These are phyloP conservation scores for Claviceps maximensis DNA, from an alignment of 2,329 filamentous ascomycete species.

Conservation along the genomic window DNA sequence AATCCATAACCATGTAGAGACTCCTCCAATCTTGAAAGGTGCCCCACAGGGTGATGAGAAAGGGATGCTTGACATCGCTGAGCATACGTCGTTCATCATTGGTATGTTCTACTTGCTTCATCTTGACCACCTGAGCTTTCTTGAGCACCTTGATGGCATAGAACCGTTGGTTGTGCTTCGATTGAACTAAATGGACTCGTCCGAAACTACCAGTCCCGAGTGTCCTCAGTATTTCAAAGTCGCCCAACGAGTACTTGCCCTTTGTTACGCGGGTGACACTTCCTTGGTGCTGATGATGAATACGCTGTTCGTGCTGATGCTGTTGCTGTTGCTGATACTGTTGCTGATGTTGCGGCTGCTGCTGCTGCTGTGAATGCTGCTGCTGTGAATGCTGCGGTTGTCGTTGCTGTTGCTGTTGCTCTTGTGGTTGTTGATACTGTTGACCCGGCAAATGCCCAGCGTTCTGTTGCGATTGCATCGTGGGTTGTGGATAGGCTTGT, in stretches of 20 bases:
- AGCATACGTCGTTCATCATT: conserved; percentile 96
- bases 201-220: conserved; percentile 95
- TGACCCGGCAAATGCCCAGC: conserved; percentile 9
- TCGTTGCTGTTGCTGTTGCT: conserved; percentile 11
- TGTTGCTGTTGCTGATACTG: conserved; percentile 7
- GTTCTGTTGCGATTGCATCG: conserved; percentile 15
- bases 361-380: conserved; percentile 7
- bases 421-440: conserved; percentile 16
- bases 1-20: conserved; percentile 99
- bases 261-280: conserved; percentile 58
- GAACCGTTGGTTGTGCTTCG: conserved; percentile 93
- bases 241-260: conserved; percentile 87
- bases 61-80: conserved; percentile 92
- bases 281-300: conserved; percentile 19
- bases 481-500: conserved; percentile 14
- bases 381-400: conserved; percentile 15
- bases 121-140: conserved; percentile 96
- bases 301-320: conserved; percentile 16
- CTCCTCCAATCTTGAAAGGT: conserved; percentile 95
- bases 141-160: conserved; percentile 98
- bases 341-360: conserved; percentile 10
- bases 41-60: conserved; percentile 94
- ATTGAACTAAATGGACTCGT: conserved; percentile 90
- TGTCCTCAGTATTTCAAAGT: conserved; percentile 84
- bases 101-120: conserved; percentile 99